These are phyloP conservation scores for Ampelomyces quisqualis DNA, from an alignment of 2,329 filamentous ascomycete genomes.

Conservation along the genomic window DNA sequence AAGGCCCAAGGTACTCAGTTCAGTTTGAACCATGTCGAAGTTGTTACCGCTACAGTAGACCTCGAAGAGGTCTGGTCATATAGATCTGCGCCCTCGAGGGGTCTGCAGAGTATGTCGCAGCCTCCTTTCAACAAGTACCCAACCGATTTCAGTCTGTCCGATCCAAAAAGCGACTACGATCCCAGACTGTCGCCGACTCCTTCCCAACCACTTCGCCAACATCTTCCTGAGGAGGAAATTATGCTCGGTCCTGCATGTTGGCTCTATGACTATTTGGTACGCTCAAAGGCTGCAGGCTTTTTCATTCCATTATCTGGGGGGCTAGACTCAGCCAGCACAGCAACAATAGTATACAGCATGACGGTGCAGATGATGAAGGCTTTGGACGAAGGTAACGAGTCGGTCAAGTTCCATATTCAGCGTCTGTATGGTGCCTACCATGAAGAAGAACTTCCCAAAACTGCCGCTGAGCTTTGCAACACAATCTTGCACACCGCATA, in stretches of 20 bases:
- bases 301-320: conserved; percentile 61
- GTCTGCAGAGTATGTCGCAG: conserved; percentile 58
- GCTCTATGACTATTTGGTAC: conserved; percentile 64
- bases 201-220: conserved; percentile 30
- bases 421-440: conserved; percentile 55
- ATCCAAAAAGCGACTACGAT: conserved; percentile 47
- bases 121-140: conserved; percentile 51
- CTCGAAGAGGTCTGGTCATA: conserved; percentile 68
- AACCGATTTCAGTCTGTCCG: conserved; percentile 49
- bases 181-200: conserved; percentile 49
- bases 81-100: conserved; percentile 57
- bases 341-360: conserved; percentile 45
- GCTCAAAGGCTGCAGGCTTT: conserved; percentile 58
- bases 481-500: conserved; percentile 41
- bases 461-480: conserved; percentile 59
- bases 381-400: conserved; percentile 52
- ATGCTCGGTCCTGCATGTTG: conserved; percentile 64
- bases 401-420: conserved; percentile 57
- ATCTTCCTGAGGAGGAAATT: conserved; percentile 62
- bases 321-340: conserved; percentile 58
- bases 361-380: conserved; percentile 59
- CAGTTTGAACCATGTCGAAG: conserved; percentile 56
- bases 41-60: conserved; percentile 58
- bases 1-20: conserved; percentile 67
- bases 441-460: conserved; percentile 55